A percentile compares a stretch with the other conserved stretches of the same genome.
Conservation (phyloP, 148 eudicot genomes). For the Silene conica region DNA sequence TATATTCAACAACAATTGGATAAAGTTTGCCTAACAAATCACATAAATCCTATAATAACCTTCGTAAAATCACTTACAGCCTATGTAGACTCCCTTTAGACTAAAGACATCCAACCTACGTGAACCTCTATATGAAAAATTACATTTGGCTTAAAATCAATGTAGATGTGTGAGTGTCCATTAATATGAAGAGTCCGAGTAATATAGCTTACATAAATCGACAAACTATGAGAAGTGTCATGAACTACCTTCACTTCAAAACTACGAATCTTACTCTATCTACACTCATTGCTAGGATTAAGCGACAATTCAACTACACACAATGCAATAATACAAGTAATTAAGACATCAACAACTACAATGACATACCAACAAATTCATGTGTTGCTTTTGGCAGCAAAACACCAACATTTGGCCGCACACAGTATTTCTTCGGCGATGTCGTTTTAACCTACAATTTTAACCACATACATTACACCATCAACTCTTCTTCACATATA, state of each 20-base stretch:
- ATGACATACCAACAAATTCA: slow-evolving; percentile 67
- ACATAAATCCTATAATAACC: neutral
- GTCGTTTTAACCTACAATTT: slow-evolving; percentile 79
- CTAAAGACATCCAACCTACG: too few relatives aligned
- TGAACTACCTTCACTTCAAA: neutral
- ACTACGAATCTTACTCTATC: neutral
- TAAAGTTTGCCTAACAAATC: neutral
- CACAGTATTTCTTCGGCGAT: slow-evolving; percentile 86
- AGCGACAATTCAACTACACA: neutral
- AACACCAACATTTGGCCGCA: slow-evolving; percentile 76
- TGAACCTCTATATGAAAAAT: too few relatives aligned
- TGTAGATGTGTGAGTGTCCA: too few relatives aligned
- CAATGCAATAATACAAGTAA: neutral
- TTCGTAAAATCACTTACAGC: too few relatives aligned
- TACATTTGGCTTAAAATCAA: too few relatives aligned
- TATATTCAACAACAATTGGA: neutral
- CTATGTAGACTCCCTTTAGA: too few relatives aligned
- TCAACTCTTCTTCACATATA: slow-evolving; percentile 6
- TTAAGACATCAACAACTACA: neutral
- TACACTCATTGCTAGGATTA: neutral
- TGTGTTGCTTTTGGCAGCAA: slow-evolving; percentile 54
- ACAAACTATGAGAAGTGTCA: neutral
- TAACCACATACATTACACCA: slow-evolving; percentile 1
- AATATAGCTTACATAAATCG: neutral
- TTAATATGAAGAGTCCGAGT: neutral